Evolutionary conservation across 139 green algal species (phyloP), one percentile per base, ranked within the genome.

Genomic region (Chlamydomonas eustigma): DNA sequence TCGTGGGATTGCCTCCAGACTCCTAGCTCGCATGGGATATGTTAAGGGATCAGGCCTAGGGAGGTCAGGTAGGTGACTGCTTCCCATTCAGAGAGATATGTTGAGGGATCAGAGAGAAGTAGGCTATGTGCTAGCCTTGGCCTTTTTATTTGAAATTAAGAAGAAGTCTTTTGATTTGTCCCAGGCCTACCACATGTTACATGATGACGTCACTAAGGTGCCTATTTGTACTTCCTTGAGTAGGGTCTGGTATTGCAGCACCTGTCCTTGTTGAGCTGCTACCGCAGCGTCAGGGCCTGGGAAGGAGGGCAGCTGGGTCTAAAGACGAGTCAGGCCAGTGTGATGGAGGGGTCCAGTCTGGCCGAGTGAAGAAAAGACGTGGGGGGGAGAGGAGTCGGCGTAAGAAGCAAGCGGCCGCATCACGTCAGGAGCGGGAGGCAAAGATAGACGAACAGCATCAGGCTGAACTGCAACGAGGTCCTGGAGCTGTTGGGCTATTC

Each of bases 21-120:
- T 90, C 58, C 44, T 90, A 51, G 80, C 76, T 0, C 28, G 78
- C 37, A 87, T 88, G 83, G 85, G 85, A n/a, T 88, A 84, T 38
- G 66, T 84, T 12, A 38, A 39, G 5, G 80, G 80, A 1, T 0
- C 6, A 18, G 83, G 83, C 2, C 80, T 88, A 18, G 83, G 83
- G 33, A 39, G 24, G 1, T 5, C 33, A 76, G 78, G 78, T 82
- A 38, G 1, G 78, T 75, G 68, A 4, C 37, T 75, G 37, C 68
- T 12, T 74, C 37, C 58, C 22, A 30, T 30, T 69, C 5, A 8
- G 18, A 30, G 34, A 8, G 34, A n/a, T 8, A 69, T 24, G 22
- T 69, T 69, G 22, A 69, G n/a, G n/a, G n/a, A n/a, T n/a, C n/a
- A n/a, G n/a, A n/a, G n/a, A n/a, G n/a, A n/a, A n/a, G n/a, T n/a